These are phyloP conservation scores for Hypholoma fasciculare DNA, from an alignment of 768 basidiomycete genomes.

Conservation along the genomic window DNA sequence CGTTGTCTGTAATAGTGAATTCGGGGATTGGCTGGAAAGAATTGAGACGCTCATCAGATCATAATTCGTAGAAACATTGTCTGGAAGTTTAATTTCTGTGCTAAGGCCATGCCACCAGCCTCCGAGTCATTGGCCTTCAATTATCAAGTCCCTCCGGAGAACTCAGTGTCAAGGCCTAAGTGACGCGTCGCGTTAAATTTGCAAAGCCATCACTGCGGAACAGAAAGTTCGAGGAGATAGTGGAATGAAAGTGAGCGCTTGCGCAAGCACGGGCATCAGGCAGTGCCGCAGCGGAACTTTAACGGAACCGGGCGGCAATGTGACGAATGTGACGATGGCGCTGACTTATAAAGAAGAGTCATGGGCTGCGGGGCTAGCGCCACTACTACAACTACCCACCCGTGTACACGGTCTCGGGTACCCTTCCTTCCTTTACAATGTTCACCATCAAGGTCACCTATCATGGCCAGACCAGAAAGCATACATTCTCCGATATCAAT, in stretches of 20 bases:
- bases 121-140: no score
- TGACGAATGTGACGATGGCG: conserved; percentile 18
- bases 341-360: conserved; percentile 17
- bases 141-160: no score
- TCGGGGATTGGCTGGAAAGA: no score
- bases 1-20: no score
- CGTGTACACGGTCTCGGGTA: conserved; percentile 1
- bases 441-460: conserved; percentile 84
- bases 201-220: not conserved
- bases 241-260: conserved; percentile 6
- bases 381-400: conserved; percentile 16
- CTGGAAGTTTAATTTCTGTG: no score
- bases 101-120: no score
- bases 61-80: no score
- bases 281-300: not conserved
- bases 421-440: conserved; percentile 37
- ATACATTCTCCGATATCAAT: conserved; percentile 50
- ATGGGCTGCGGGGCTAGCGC: conserved; percentile 16
- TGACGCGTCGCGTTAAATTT: no score
- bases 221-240: conserved; percentile 11
- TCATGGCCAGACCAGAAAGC: conserved; percentile 65
- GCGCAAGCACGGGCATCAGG: conserved; percentile 1
- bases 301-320: conserved; percentile 14
- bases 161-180: no score
- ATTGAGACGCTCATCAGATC: no score